Evolutionary conservation across 257 asterid genomes (phyloP), one percentile per base, ranked within the genome.

Genomic region (Solanum pennellii): DNA sequence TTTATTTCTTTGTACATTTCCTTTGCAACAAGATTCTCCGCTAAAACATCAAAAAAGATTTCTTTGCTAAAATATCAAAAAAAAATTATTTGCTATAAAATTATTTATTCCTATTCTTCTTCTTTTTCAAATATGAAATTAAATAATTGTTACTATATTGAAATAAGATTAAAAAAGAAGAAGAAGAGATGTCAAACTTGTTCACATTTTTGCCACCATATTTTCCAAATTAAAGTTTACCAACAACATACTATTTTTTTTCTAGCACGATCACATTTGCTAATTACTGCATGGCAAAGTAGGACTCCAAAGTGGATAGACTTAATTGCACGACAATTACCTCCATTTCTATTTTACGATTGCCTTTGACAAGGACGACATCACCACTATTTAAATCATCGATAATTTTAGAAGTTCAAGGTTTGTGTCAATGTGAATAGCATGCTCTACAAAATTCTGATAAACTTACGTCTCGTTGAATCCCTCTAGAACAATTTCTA

Each of bases 291-390:
- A 39, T 10, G 82, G 18, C 18, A 37, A 31, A 73, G 18, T 37
- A 5, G 29, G 49, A 20, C 16, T 20, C 15, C 52, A 39, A 39
- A 75, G 56, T 75, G 35, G 83, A 52, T 82, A 52, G 85, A 83
- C 83, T 91, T 89, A 33, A 89, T 86, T 33, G 23, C 86, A 12
- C 33, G 18, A 89, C 82, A 42, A 91, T 83, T 15, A 86, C 88
- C 71, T 91, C 89, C 89, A 91, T 86, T 62, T 84, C 73, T 90
- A 91, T 88, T 77, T 88, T 89, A 18, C 86, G 91, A 65, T 83
- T 89, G 8, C 90, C 91, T 87, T 91, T 89, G 16, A 89, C 93
- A 87, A 91, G 86, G 87, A 89, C 59, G 9, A 83, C 85, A 62
- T 88, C 93, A 45, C 75, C 87, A 62, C 41, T n/a, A 15, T 49